Evolutionary conservation across 2,329 filamentous ascomycete genomes (phyloP).

Genomic region (Epichloe bromicola): DNA sequence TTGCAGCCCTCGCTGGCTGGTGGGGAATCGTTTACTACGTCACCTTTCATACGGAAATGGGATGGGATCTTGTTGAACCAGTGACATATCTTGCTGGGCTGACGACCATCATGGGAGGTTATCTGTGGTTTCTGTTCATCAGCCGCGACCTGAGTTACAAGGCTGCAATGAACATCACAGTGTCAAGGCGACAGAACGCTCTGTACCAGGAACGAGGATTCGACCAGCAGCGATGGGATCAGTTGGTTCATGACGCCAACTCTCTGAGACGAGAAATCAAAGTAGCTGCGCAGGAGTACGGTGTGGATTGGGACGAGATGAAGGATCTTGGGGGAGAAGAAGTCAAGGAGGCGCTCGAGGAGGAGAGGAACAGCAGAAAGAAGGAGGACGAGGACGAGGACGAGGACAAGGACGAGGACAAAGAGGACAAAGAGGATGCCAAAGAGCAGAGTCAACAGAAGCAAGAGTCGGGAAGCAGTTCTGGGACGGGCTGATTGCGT

Average conservation of each 20-base stretch:
- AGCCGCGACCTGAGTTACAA: slow-evolving; percentile 82
- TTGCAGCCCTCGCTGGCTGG: slow-evolving; percentile 60
- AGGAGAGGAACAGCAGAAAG: slow-evolving; percentile 31
- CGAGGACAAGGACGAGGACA: slow-evolving; percentile 19
- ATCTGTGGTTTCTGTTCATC: slow-evolving; percentile 89
- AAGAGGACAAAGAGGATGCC: slow-evolving; percentile 17
- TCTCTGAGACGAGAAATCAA: slow-evolving; percentile 65
- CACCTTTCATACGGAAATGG: slow-evolving; percentile 59
- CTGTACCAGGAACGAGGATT: slow-evolving; percentile 68
- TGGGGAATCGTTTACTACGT: slow-evolving; percentile 71
- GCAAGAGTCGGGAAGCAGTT: not conserved
- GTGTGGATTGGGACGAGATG: slow-evolving; percentile 77
- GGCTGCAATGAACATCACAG: slow-evolving; percentile 75
- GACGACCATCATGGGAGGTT: slow-evolving; percentile 74
- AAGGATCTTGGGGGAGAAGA: slow-evolving; percentile 59
- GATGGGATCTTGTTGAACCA: slow-evolving; percentile 86
- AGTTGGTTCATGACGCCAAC: slow-evolving; percentile 68
- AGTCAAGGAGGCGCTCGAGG: slow-evolving; percentile 42
- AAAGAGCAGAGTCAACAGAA: slow-evolving; percentile 11
- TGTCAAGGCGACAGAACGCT: slow-evolving; percentile 61
- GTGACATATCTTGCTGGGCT: slow-evolving; percentile 84
- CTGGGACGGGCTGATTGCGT: not conserved
- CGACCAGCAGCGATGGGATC: slow-evolving; percentile 65
- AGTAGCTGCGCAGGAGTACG: slow-evolving; percentile 71
- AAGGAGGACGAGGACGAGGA: slow-evolving; percentile 25